Evolutionary conservation across 2,329 filamentous ascomycete species (phyloP).

Genomic region (Botrytis medusae): DNA sequence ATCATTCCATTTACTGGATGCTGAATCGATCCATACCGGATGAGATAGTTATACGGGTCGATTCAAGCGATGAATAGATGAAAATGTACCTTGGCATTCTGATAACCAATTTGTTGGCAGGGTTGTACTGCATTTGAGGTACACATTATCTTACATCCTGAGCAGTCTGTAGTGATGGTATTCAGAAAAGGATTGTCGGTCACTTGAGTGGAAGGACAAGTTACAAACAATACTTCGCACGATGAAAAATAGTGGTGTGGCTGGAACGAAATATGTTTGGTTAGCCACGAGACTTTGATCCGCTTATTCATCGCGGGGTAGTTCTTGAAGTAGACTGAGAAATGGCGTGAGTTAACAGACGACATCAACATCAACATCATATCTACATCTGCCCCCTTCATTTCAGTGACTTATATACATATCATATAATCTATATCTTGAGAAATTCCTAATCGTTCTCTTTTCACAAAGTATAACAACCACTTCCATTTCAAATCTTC

Average conservation of each 20-base stretch:
- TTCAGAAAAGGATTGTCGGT: neutral
- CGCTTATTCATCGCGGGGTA: conserved; percentile 8
- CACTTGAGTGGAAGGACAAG: neutral
- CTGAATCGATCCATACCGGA: neutral
- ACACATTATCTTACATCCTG: neutral
- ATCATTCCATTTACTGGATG: neutral
- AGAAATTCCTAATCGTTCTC: neutral
- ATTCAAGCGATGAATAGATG: neutral
- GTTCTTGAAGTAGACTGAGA: conserved; percentile 1
- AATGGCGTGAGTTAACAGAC: neutral
- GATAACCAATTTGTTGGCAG: conserved; percentile 10
- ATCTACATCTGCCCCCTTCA: neutral
- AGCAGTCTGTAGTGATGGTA: neutral
- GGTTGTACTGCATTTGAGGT: conserved; percentile 1
- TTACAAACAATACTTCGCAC: neutral
- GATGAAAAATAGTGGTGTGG: neutral
- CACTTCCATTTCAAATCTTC: neutral
- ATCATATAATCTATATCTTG: neutral
- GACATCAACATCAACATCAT: neutral
- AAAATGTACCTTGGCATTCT: neutral
- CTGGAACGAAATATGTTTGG: conserved; percentile 3
- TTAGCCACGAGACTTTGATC: neutral
- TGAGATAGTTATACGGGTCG: neutral
- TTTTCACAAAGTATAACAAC: neutral
- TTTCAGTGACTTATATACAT: neutral